A percentile compares a stretch with the other conserved stretches of the same genome.
phyloP scores from a whole-genome alignment of 2,329 filamentous ascomycete species.

The Penicillium sp. region DNA sequence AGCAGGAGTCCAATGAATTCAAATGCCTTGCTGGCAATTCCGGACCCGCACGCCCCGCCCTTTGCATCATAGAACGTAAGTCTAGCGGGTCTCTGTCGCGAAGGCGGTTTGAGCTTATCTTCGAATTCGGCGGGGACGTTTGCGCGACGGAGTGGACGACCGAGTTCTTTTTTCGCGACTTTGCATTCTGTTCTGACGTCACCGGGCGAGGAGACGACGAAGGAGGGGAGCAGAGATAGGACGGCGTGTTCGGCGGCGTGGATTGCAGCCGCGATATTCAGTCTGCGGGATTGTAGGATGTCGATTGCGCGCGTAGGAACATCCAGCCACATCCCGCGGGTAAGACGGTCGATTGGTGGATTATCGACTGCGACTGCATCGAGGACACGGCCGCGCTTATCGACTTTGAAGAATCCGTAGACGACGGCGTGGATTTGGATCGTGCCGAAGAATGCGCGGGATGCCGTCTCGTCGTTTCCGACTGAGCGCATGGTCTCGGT shows the following conservation, averaged over 20 bases:
- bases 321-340: constrained; percentile 94
- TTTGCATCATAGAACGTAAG: constrained; percentile 95
- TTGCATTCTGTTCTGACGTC: constrained; percentile 97
- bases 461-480: constrained; percentile 53
- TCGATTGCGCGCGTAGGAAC: constrained; percentile 77
- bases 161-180: constrained; percentile 82
- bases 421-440: constrained; percentile 87
- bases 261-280: constrained; percentile 86
- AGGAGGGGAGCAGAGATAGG: constrained; percentile 82
- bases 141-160: constrained; percentile 51
- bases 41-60: constrained; percentile 78
- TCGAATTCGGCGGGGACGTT: constrained; percentile 22
- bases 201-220: constrained; percentile 84
- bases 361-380: constrained; percentile 94
- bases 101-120: constrained; percentile 33
- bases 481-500: constrained; percentile 84
- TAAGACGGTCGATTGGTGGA: constrained; percentile 80
- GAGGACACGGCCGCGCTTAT: constrained; percentile 78
- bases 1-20: constrained; percentile 85
- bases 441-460: constrained; percentile 77
- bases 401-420: constrained; percentile 97
- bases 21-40: constrained; percentile 90
- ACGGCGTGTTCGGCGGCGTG: constrained; percentile 94
- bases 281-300: constrained; percentile 69
- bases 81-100: constrained; percentile 79